These are phyloP conservation scores for Ophiostoma pallidulum DNA, from an alignment of 2,329 filamentous ascomycete genomes.

Conservation along the genomic window DNA sequence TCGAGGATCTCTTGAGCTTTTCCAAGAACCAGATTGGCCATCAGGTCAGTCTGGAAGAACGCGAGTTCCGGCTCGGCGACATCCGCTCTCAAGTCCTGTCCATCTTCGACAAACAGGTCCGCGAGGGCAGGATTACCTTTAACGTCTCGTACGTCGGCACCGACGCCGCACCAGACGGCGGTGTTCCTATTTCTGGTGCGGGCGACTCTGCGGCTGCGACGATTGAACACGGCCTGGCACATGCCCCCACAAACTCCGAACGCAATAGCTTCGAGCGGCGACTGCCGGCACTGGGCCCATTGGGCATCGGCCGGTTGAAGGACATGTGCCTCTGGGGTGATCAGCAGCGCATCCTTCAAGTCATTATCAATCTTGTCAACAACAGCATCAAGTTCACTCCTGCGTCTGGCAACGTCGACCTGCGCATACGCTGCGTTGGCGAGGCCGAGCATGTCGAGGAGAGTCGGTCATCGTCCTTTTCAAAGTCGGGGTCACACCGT, in stretches of 20 bases:
- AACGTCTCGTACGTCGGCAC: constrained; percentile 59
- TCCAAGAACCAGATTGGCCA: constrained; percentile 93
- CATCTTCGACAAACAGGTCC: constrained; percentile 84
- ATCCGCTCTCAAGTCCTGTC: constrained; percentile 72
- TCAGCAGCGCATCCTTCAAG: constrained; percentile 79
- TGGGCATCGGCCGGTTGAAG: constrained; percentile 59
- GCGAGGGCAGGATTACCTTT: constrained; percentile 67
- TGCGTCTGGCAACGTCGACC: constrained; percentile 60
- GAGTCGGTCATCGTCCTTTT: constrained; percentile 45
- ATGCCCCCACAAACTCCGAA: not conserved
- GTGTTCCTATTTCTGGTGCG: not conserved
- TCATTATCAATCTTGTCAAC: constrained; percentile 88
- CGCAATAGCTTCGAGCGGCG: constrained; percentile 25
- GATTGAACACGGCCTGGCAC: not conserved
- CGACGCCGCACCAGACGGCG: constrained; percentile 19
- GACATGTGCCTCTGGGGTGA: constrained; percentile 92
- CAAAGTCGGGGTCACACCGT: constrained; percentile 34
- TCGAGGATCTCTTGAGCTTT: constrained; percentile 86
- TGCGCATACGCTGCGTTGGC: constrained; percentile 65
- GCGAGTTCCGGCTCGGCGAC: constrained; percentile 76
- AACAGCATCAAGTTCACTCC: constrained; percentile 91
- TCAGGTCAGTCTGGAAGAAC: constrained; percentile 70
- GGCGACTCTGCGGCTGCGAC: not conserved
- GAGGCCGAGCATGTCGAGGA: constrained; percentile 42
- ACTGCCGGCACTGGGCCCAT: constrained; percentile 52